A percentile compares a stretch with the other conserved stretches of the same genome.
phyloP scores from a whole-genome alignment of 2,329 filamentous ascomycete genomes.

The Dothideomycetes sp. region DNA sequence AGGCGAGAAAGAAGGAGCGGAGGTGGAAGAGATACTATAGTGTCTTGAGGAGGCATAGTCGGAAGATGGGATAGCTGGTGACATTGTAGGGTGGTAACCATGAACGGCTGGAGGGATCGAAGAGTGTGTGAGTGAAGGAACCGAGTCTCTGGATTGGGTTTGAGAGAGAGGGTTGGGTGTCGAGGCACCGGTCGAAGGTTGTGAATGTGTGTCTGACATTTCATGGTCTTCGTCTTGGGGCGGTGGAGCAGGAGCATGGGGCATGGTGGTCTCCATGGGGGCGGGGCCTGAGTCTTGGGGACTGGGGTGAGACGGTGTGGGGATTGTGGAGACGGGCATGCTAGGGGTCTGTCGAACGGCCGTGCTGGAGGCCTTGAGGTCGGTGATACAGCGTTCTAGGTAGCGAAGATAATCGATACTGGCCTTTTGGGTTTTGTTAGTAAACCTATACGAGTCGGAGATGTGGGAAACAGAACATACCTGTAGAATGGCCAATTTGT shows the following conservation, averaged over 20 bases:
- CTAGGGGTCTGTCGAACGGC: conserved; percentile 6
- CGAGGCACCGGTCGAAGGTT: conserved; percentile 11
- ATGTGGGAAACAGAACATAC: conserved; percentile 38
- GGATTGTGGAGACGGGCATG: background rate
- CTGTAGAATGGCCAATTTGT: conserved; percentile 91
- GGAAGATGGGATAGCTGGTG: conserved; percentile 29
- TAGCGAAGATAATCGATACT: conserved; percentile 96
- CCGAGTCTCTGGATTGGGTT: conserved; percentile 15
- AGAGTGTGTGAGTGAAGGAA: conserved; percentile 8
- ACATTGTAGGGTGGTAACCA: conserved; percentile 22
- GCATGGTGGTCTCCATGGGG: conserved; percentile 27
- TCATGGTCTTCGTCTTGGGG: conserved; percentile 24
- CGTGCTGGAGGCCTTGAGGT: conserved; percentile 55
- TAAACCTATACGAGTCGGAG: background rate
- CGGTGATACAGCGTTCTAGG: conserved; percentile 75
- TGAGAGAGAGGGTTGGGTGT: conserved; percentile 16
- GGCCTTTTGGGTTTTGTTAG: conserved; percentile 52
- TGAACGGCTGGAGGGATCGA: conserved; percentile 10
- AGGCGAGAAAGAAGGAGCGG: conserved; percentile 24
- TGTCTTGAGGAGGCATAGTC: conserved; percentile 30
- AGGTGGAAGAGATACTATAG: conserved; percentile 33
- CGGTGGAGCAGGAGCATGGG: conserved; percentile 6
- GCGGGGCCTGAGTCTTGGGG: background rate
- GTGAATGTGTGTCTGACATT: conserved; percentile 29
- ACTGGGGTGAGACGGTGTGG: background rate